phyloP scores from a whole-genome alignment of 2,329 filamentous ascomycete species.

The Calonectria multiphialidica region DNA sequence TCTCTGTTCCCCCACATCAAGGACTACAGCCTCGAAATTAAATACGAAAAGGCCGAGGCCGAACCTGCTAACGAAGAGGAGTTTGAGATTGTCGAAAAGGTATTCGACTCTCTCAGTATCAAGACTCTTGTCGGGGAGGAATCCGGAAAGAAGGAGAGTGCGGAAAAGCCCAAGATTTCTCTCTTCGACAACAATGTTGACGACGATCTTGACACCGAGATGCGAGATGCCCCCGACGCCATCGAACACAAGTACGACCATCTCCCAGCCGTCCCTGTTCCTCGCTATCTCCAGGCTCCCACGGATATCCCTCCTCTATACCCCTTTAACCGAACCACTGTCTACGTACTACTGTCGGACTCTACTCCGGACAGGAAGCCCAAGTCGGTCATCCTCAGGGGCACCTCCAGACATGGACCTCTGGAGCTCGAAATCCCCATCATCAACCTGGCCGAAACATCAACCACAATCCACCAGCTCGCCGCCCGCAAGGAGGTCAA shows the following conservation, averaged over 20 bases:
- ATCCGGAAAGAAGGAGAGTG: conserved; percentile 3
- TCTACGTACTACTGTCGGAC: conserved; percentile 74
- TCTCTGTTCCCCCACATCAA: conserved; percentile 74
- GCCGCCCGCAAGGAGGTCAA: conserved; percentile 75
- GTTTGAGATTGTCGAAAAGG: conserved; percentile 73
- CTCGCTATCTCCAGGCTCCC: conserved; percentile 74
- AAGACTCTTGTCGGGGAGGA: conserved; percentile 38
- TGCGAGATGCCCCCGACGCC: conserved; percentile 33
- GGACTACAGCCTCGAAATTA: conserved; percentile 73
- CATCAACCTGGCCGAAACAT: conserved; percentile 56
- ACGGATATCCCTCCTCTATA: conserved; percentile 73
- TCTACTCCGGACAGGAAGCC: conserved; percentile 54
- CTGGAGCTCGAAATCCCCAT: conserved; percentile 75
- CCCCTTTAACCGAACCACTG: conserved; percentile 73
- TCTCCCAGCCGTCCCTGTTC: conserved; percentile 64
- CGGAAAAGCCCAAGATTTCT: conserved; percentile 62
- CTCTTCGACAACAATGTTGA: conserved; percentile 67
- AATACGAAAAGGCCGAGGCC: conserved; percentile 57
- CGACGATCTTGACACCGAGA: conserved; percentile 54
- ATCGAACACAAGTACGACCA: conserved; percentile 56
- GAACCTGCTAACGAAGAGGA: conserved; percentile 56
- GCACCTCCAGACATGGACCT: conserved; percentile 67
- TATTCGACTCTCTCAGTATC: conserved; percentile 61
- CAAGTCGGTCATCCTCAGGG: conserved; percentile 69
- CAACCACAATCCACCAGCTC: conserved; percentile 75